Percentiles rank a stretch among this genome's conserved stretches.
Conservation (phyloP, 257 asterid species). For the Ajuga chamaepitys region DNA sequence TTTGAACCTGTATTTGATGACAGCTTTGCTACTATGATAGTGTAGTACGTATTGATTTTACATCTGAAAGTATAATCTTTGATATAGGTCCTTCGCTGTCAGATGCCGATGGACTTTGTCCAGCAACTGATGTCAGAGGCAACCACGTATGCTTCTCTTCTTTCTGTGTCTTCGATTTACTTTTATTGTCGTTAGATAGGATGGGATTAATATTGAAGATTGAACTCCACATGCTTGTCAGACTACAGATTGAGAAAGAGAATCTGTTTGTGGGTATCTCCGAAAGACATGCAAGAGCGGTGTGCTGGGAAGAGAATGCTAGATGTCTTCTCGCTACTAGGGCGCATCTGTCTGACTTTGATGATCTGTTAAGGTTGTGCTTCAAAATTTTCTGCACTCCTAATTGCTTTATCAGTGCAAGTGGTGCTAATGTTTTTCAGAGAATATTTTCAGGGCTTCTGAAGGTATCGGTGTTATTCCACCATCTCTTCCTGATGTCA, state of each 20-base stretch:
- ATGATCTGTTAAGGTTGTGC: conserved; percentile 65
- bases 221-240: conserved; percentile 37
- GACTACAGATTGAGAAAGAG: conserved; percentile 81
- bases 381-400: neutral
- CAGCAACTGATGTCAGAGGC: conserved; percentile 64
- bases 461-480: conserved; percentile 53
- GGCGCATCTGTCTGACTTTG: conserved; percentile 60
- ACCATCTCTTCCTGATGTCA: conserved; percentile 63
- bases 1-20: neutral
- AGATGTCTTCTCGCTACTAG: conserved; percentile 37
- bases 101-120: conserved; percentile 54
- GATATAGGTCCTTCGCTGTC: conserved; percentile 53
- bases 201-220: conserved; percentile 14
- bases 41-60: neutral
- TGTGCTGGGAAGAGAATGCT: conserved; percentile 70
- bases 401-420: conserved; percentile 3
- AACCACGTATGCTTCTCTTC: conserved; percentile 42
- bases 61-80: conserved; percentile 7
- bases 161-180: conserved; percentile 7
- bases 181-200: neutral
- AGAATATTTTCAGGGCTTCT: conserved; percentile 50
- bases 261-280: conserved; percentile 56
- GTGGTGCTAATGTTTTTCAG: conserved; percentile 16
- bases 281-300: conserved; percentile 35
- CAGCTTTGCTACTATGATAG: neutral